Evolutionary conservation across 225 moss, liverwort and hornwort genomes (phyloP).

Genomic region (Physcomitrellopsis africana): DNA sequence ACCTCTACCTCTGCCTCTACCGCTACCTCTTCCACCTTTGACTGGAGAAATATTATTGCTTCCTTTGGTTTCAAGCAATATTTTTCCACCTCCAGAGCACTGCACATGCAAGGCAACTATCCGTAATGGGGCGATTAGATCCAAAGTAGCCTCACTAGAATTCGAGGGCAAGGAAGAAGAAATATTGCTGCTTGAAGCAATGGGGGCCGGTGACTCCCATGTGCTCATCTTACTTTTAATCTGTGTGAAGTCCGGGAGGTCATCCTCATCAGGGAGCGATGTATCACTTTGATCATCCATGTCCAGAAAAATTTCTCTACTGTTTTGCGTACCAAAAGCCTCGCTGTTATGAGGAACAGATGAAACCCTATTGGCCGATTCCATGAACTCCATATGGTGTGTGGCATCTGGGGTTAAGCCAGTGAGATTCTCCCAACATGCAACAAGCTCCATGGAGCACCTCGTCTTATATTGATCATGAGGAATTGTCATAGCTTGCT

Average conservation of each 20-base stretch:
- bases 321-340: constrained; percentile 25
- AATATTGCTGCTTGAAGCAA: constrained; percentile 17
- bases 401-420: constrained; percentile 66
- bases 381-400: constrained; percentile 60
- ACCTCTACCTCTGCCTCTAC: constrained; percentile 36
- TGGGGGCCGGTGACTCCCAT: constrained; percentile 25
- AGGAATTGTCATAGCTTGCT: constrained; percentile 37
- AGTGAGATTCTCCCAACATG: constrained; percentile 44
- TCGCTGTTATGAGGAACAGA: constrained; percentile 12
- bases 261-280: constrained; percentile 48
- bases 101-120: constrained; percentile 63
- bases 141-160: constrained; percentile 41
- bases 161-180: constrained; percentile 30
- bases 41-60: constrained; percentile 31
- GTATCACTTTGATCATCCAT: constrained; percentile 48
- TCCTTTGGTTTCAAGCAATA: constrained; percentile 34
- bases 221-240: constrained; percentile 30
- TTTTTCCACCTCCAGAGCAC: constrained; percentile 58
- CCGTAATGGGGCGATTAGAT: constrained; percentile 53
- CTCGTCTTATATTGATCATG: constrained; percentile 56
- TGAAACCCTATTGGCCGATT: constrained; percentile 30
- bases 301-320: constrained; percentile 45
- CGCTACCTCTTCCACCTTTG: constrained; percentile 47
- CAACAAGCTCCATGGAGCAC: constrained; percentile 57
- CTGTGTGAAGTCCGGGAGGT: constrained; percentile 39